Evolutionary conservation across 2,329 filamentous ascomycete genomes (phyloP).

Genomic region (Trichoderma sp.): DNA sequence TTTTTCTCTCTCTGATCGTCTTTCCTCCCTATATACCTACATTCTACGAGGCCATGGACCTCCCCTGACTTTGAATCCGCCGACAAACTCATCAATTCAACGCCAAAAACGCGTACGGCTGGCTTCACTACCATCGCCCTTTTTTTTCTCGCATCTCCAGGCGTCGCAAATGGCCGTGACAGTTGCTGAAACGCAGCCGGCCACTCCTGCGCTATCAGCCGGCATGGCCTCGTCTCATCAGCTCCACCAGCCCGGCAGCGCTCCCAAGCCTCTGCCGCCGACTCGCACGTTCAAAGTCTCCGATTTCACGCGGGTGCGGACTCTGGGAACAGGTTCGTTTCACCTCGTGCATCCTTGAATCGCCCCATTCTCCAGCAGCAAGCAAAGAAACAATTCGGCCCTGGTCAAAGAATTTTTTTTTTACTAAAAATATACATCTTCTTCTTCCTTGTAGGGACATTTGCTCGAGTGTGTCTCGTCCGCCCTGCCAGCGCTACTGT

Average conservation of each 20-base stretch:
- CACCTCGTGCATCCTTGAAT: slow-evolving; percentile 17
- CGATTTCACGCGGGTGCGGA: slow-evolving; percentile 75
- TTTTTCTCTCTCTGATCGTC: neutral
- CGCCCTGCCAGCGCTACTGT: slow-evolving; percentile 59
- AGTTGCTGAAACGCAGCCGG: slow-evolving; percentile 29
- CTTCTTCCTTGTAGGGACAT: slow-evolving; percentile 61
- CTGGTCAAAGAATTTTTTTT: neutral
- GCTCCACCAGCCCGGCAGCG: slow-evolving; percentile 16
- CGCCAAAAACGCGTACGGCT: slow-evolving; percentile 1
- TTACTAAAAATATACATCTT: neutral
- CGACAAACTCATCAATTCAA: slow-evolving; percentile 5
- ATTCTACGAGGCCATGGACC: slow-evolving; percentile 24
- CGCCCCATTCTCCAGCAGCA: slow-evolving; percentile 5
- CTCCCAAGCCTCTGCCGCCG: slow-evolving; percentile 34
- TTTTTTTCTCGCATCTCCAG: neutral
- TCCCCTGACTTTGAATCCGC: slow-evolving; percentile 8
- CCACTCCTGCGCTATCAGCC: slow-evolving; percentile 21
- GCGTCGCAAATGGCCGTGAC: slow-evolving; percentile 31
- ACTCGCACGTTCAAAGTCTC: slow-evolving; percentile 41
- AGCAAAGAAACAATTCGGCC: neutral
- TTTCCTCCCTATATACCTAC: neutral
- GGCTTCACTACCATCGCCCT: neutral
- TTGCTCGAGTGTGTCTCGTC: slow-evolving; percentile 81
- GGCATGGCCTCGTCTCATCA: slow-evolving; percentile 26
- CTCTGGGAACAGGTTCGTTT: slow-evolving; percentile 70